Base-by-base conservation (phyloP, 169 alveolate genomes). In the Besnoitia besnoiti region DNA sequence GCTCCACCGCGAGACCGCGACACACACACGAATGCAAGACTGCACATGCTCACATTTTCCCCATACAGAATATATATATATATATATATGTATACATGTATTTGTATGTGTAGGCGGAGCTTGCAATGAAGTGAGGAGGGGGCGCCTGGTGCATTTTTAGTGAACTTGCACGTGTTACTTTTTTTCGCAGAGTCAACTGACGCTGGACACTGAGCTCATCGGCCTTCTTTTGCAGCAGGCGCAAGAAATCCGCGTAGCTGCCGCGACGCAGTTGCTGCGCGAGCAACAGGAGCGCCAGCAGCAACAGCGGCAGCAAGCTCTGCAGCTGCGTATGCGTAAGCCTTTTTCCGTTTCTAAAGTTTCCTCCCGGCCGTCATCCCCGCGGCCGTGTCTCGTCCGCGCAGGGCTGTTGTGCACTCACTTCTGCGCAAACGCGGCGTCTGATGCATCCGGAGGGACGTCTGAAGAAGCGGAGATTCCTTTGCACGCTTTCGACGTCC, bases 271-370 rank as follows among this genome's bases (percentile, higher is more conserved):
- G 49, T 2, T 77, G 87, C 61, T 77, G 40, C 87, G 87, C 24
- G 40, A 77, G 21, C 87, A 77, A 55, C 61, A 77, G 59, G 59
- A 77, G 59, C 49, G 59, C 37, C 87, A 77, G 87, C 87, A 77
- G 59, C 40, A 77, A 55, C 61, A 77, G 59, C 61, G 87, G 14
- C 61, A 42, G 59, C 61, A 77, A 24, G 87, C 87, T 51, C 37
- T 42, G 55, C 87, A 77, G 30, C 14, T 39, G 5, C 59, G 87
- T 55, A 42, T 77, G 59, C 61, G 87, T 42, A 77, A 37, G 82
- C 24, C 67, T 3, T n/a, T n/a, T n/a, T n/a, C n/a, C n/a, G n/a
- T n/a, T n/a, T n/a, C n/a, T n/a, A n/a, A n/a, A n/a, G n/a, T n/a
- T n/a, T n/a, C n/a, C n/a, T n/a, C n/a, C n/a, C n/a, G n/a, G n/a